Conservation (phyloP, 495 filamentous ascomycete species). For the Penicillium daleae region DNA sequence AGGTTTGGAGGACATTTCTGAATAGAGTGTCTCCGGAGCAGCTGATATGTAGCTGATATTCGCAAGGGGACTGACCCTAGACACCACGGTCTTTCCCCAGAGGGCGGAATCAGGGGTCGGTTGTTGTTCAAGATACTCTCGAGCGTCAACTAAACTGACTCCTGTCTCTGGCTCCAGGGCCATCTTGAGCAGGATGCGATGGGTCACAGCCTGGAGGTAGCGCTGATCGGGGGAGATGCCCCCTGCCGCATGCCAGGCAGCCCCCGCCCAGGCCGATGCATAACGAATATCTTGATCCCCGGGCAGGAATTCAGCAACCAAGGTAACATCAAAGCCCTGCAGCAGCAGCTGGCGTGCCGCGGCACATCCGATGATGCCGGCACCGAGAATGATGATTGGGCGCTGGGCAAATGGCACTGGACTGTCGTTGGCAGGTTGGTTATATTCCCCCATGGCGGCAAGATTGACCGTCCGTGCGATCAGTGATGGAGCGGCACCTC, state of each 20-base stretch:
- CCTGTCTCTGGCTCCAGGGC: conserved; percentile 43
- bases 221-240: conserved; percentile 44
- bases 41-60: not conserved
- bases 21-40: too few species aligned
- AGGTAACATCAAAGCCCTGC: conserved; percentile 42
- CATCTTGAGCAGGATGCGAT: conserved; percentile 46
- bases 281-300: conserved; percentile 48
- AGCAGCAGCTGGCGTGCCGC: conserved; percentile 43
- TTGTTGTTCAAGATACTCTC: conserved; percentile 45
- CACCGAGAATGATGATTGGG: conserved; percentile 45
- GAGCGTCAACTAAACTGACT: conserved; percentile 42
- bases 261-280: conserved; percentile 51
- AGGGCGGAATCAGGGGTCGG: conserved; percentile 40
- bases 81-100: conserved; percentile 45
- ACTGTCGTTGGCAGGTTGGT: not conserved
- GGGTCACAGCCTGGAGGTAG: conserved; percentile 44
- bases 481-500: not conserved
- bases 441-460: conserved; percentile 32
- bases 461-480: not conserved
- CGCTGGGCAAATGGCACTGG: conserved; percentile 41
- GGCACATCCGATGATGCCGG: conserved; percentile 50
- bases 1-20: too few species aligned
- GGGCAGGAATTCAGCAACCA: conserved; percentile 48
- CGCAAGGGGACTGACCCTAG: conserved; percentile 33
- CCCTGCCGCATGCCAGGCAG: conserved; percentile 49